phyloP scores from a whole-genome alignment of 805 yeast genomes.

The Priceomyces castillae region DNA sequence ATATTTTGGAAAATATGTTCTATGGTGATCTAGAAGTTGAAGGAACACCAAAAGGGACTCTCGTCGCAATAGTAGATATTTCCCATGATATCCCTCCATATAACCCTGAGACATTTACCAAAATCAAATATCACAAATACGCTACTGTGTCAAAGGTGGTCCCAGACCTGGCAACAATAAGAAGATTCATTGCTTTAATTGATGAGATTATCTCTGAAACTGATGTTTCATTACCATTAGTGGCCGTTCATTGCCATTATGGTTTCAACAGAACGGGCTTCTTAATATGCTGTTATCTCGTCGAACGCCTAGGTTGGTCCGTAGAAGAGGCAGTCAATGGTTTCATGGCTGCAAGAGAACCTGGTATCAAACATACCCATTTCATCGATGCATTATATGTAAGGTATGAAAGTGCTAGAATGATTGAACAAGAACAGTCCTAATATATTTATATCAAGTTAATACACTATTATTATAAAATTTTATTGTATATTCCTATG shows the following conservation, averaged over 20 bases:
- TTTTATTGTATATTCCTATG: too few species aligned
- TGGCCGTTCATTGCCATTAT: constrained; percentile 77
- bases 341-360: constrained; percentile 55
- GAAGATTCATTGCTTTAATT: constrained; percentile 52
- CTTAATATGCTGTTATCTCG: constrained; percentile 63
- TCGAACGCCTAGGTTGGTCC: constrained; percentile 57
- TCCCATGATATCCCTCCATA: constrained; percentile 71
- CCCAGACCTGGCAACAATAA: constrained; percentile 60
- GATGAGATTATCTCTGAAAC: constrained; percentile 39
- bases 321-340: constrained; percentile 64
- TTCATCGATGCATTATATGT: constrained; percentile 71
- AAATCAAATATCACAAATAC: constrained; percentile 62
- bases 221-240: constrained; percentile 28
- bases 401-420: constrained; percentile 53
- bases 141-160: constrained; percentile 78
- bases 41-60: constrained; percentile 26
- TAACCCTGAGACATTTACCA: constrained; percentile 53
- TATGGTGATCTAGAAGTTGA: constrained; percentile 17
- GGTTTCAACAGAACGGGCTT: constrained; percentile 81
- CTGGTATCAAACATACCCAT: constrained; percentile 77
- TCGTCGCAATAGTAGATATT: constrained; percentile 64
- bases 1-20: constrained; percentile 45
- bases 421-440: too few species aligned
- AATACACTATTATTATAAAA: too few species aligned
- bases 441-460: too few species aligned